phyloP scores from a whole-genome alignment of 1,284 basidiomycete species.

The Vanrija pseudolonga region DNA sequence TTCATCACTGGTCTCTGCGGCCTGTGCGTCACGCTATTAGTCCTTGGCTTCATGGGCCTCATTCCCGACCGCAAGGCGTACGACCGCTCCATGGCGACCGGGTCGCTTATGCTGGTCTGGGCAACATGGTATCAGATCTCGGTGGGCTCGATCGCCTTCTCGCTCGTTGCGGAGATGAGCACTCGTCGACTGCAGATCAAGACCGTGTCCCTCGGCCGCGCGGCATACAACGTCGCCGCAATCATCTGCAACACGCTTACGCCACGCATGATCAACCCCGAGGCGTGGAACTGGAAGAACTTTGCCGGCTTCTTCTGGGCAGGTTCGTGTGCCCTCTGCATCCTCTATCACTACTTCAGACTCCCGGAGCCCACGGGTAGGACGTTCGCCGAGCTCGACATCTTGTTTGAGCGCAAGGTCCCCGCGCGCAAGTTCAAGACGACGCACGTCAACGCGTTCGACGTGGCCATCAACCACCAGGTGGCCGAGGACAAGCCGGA shows the following conservation, averaged over 20 bases:
- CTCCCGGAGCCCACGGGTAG: slow-evolving; percentile 46
- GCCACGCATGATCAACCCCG: slow-evolving; percentile 51
- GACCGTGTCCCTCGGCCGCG: slow-evolving; percentile 53
- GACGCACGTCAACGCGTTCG: slow-evolving; percentile 23
- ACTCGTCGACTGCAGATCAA: slow-evolving; percentile 53
- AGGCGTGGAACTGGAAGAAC: slow-evolving; percentile 35
- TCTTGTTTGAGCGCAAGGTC: slow-evolving; percentile 39
- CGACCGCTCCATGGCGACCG: slow-evolving; percentile 3
- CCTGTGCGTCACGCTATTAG: slow-evolving; percentile 46
- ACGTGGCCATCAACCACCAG: slow-evolving; percentile 17
- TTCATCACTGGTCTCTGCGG: slow-evolving; percentile 48
- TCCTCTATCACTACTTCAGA: slow-evolving; percentile 27
- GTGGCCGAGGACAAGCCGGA: slow-evolving; percentile 13
- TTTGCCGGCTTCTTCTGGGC: slow-evolving; percentile 44
- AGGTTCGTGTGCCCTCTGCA: slow-evolving; percentile 25
- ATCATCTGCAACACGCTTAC: slow-evolving; percentile 45
- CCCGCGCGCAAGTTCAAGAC: slow-evolving; percentile 26
- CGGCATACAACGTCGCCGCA: slow-evolving; percentile 46
- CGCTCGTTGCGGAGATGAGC: slow-evolving; percentile 51
- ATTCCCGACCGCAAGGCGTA: slow-evolving; percentile 1
- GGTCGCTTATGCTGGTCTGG: slow-evolving; percentile 11
- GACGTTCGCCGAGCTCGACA: slow-evolving; percentile 42
- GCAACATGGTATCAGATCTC: not conserved
- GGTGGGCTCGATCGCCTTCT: slow-evolving; percentile 10
- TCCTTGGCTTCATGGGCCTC: slow-evolving; percentile 22